phyloP scores from a whole-genome alignment of 805 yeast genomes.

The Schwanniomyces polymorphus region DNA sequence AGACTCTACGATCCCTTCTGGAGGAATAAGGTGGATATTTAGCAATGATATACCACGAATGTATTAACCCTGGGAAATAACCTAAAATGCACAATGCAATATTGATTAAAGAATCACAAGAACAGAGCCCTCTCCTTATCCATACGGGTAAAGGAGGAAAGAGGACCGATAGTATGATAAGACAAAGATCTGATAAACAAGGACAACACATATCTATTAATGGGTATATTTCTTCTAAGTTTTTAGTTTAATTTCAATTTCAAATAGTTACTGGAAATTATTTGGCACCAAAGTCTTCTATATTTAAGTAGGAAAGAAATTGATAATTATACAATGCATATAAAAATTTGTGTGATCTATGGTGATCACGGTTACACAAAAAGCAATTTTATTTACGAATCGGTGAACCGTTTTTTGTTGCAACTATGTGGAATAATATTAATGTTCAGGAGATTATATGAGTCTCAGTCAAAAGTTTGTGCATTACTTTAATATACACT shows the following conservation, averaged over 20 bases:
- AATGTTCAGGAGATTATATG: too few species aligned
- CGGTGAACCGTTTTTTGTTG: too few species aligned
- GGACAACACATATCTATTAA: conserved; percentile 16
- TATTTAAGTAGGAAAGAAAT: too few species aligned
- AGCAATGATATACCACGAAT: conserved; percentile 50
- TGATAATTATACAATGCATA: background rate
- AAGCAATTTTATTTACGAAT: background rate
- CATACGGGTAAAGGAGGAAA: conserved; percentile 77
- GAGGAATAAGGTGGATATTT: conserved; percentile 42
- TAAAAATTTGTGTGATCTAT: background rate
- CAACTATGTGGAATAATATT: too few species aligned
- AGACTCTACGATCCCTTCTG: conserved; percentile 24
- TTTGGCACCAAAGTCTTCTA: too few species aligned
- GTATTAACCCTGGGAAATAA: conserved; percentile 51
- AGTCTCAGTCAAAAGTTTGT: too few species aligned
- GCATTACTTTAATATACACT: too few species aligned
- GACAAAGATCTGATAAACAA: conserved; percentile 52
- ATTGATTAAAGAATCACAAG: conserved; percentile 49
- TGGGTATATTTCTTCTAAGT: background rate
- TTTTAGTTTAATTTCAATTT: background rate
- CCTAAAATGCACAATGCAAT: conserved; percentile 46
- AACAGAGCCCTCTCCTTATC: conserved; percentile 61
- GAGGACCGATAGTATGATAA: conserved; percentile 59
- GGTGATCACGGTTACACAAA: background rate
- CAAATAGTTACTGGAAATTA: too few species aligned